Percentiles rank a stretch among this genome's conserved stretches.
phyloP scores from a whole-genome alignment of 1,284 basidiomycete species.

The Ganoderma lingzhi region DNA sequence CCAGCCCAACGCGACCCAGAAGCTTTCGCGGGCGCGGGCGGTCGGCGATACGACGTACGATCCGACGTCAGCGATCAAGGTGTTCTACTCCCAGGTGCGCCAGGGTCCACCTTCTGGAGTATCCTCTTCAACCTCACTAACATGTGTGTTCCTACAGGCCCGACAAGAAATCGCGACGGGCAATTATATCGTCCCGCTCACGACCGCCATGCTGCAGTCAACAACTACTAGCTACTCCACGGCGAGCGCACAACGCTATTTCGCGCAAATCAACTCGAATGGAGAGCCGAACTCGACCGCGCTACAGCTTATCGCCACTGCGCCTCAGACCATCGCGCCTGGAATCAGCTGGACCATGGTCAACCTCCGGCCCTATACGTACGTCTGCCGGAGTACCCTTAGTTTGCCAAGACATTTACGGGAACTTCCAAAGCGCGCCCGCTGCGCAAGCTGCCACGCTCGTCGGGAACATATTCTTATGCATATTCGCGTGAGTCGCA shows the following conservation, averaged over 20 bases:
- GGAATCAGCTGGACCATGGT: conserved; percentile 46
- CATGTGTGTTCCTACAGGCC: conserved; percentile 30
- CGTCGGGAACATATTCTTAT: conserved; percentile 58
- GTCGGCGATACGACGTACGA: conserved; percentile 45
- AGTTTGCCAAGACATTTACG: not conserved
- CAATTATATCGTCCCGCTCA: conserved; percentile 42
- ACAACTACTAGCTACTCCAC: conserved; percentile 40
- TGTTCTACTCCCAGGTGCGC: conserved; percentile 46
- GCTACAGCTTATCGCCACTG: conserved; percentile 47
- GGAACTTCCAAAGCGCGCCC: conserved; percentile 41
- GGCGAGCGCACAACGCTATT: conserved; percentile 39
- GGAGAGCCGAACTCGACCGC: conserved; percentile 50
- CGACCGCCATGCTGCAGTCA: conserved; percentile 36
- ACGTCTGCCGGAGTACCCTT: conserved; percentile 8
- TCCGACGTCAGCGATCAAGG: conserved; percentile 41
- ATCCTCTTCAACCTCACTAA: not conserved
- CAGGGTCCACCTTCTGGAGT: conserved; percentile 6
- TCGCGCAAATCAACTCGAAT: conserved; percentile 41
- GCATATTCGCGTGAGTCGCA: conserved; percentile 50
- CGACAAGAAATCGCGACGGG: conserved; percentile 44
- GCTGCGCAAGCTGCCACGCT: conserved; percentile 60
- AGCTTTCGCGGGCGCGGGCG: conserved; percentile 40
- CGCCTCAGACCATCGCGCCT: conserved; percentile 54
- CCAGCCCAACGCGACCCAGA: conserved; percentile 40
- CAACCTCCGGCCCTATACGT: conserved; percentile 58